Percentiles rank a stretch among this genome's conserved stretches.
phyloP scores from a whole-genome alignment of 106 monocot genomes.

The Allium sativum region DNA sequence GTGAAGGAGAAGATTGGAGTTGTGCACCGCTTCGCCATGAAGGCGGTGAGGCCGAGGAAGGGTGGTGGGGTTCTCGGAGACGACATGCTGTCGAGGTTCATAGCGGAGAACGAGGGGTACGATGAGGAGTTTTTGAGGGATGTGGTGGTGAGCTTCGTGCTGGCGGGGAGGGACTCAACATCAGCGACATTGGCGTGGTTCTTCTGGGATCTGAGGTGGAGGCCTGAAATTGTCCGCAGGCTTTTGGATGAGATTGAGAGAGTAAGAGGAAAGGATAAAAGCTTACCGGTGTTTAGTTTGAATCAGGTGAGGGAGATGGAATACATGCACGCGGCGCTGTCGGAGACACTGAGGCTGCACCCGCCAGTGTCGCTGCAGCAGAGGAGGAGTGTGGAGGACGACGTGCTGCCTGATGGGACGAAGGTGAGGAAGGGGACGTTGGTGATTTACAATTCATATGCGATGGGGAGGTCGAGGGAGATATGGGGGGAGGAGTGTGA shows the following conservation, averaged over 20 bases:
- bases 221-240: constrained; percentile 2
- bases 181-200: constrained; percentile 7
- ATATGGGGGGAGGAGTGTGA: constrained; percentile 16
- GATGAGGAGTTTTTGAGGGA: constrained; percentile 21
- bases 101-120: not conserved
- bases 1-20: not conserved
- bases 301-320: constrained; percentile 24
- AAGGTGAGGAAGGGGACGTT: constrained; percentile 8
- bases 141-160: constrained; percentile 28
- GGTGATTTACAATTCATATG: constrained; percentile 13
- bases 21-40: constrained; percentile 10
- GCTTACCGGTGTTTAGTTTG: not conserved
- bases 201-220: constrained; percentile 6
- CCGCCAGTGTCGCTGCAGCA: constrained; percentile 13
- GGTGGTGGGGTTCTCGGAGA: too few relatives aligned
- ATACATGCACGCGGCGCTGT: constrained; percentile 20
- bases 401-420: constrained; percentile 22
- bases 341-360: constrained; percentile 28
- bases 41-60: constrained; percentile 1
- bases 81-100: not conserved
- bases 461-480: constrained; percentile 16
- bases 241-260: constrained; percentile 5
- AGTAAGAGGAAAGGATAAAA: not conserved
- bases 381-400: not conserved
- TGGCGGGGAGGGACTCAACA: constrained; percentile 21